Evolutionary conservation across 2,329 filamentous ascomycete species (phyloP).

Genomic region (Knufia petricola): DNA sequence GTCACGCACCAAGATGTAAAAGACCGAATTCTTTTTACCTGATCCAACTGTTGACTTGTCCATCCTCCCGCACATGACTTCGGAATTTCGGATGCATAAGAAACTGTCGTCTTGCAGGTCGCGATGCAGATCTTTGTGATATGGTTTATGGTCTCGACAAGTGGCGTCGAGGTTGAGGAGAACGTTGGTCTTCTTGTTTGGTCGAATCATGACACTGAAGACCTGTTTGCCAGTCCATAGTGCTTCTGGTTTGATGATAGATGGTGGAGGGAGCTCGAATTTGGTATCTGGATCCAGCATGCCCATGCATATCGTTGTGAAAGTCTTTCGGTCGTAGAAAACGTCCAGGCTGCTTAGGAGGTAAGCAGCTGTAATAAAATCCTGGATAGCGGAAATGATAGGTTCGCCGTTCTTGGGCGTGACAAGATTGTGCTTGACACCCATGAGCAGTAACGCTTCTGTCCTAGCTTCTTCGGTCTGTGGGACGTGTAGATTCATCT

Average conservation of each 20-base stretch:
- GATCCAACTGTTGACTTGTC: slow-evolving; percentile 96
- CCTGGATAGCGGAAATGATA: slow-evolving; percentile 97
- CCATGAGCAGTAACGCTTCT: slow-evolving; percentile 94
- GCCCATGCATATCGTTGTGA: slow-evolving; percentile 81
- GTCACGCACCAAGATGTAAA: slow-evolving; percentile 92
- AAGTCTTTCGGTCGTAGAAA: slow-evolving; percentile 82
- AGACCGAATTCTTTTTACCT: slow-evolving; percentile 95
- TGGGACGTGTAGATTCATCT: slow-evolving; percentile 97
- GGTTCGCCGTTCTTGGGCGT: slow-evolving; percentile 97
- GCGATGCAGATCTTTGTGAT: slow-evolving; percentile 62
- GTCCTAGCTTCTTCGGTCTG: slow-evolving; percentile 94
- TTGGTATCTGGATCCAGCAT: slow-evolving; percentile 77
- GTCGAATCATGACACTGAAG: slow-evolving; percentile 83
- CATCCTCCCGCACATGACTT: slow-evolving; percentile 95
- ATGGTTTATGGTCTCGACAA: slow-evolving; percentile 62
- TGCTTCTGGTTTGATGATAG: slow-evolving; percentile 72
- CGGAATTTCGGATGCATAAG: slow-evolving; percentile 88
- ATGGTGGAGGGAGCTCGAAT: slow-evolving; percentile 76
- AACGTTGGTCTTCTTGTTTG: slow-evolving; percentile 73
- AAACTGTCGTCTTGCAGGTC: slow-evolving; percentile 61
- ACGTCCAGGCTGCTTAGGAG: slow-evolving; percentile 83
- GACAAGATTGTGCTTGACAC: slow-evolving; percentile 89
- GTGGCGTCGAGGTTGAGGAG: slow-evolving; percentile 88
- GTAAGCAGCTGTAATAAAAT: slow-evolving; percentile 95
- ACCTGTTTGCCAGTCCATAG: slow-evolving; percentile 97